Base-by-base conservation (phyloP, 306 rosid genomes). In the Sphenostylis stenocarpa region DNA sequence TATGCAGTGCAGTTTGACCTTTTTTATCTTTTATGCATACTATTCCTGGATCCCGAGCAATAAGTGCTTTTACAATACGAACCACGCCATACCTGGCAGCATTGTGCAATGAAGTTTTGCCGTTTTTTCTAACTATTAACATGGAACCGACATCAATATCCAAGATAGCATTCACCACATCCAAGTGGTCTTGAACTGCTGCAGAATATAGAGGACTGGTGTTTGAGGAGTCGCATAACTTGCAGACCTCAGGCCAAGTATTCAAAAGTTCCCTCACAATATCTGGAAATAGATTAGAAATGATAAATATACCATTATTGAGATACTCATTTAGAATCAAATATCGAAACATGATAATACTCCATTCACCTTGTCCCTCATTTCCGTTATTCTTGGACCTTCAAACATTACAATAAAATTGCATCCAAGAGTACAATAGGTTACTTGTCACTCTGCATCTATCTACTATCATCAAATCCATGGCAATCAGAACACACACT, bases 1-100 rank as follows among this genome's bases (percentile, higher is more conserved):
- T 95, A 78, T 95, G 99, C 33, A 95, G 89, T 14, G 97, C 97
- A 61, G 99, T 95, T 85, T 95, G 99, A 63, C 92, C 92, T 58
- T 95, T 95, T 76, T 90, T 95, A 79, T 95, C 99, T 76, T 95
- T 95, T 84, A 95, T 83, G 55, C 86, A 66, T 24, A 90, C 91
- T 60, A 95, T 88, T 73, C 83, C 95, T 9, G 82, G 81, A 81
- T 92, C 96, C 12, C 91, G 88, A 2, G 83, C 87, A 19, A 92
- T 77, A 45, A 95, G 97, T 3, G 86, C 68, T 70, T 83, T 91
- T 21, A 75, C 97, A 29, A 91, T 89, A 17, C 76, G 84, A 56
- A 85, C 70, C 24, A 78, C 70, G 44, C 93, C 99, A 52, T 95
- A 95, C 82, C 99, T 83, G 55, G 80, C 99, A 70, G 91, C 90